Evolutionary conservation across 768 basidiomycete genomes (phyloP).

Genomic region (Russula griseocarnosa): DNA sequence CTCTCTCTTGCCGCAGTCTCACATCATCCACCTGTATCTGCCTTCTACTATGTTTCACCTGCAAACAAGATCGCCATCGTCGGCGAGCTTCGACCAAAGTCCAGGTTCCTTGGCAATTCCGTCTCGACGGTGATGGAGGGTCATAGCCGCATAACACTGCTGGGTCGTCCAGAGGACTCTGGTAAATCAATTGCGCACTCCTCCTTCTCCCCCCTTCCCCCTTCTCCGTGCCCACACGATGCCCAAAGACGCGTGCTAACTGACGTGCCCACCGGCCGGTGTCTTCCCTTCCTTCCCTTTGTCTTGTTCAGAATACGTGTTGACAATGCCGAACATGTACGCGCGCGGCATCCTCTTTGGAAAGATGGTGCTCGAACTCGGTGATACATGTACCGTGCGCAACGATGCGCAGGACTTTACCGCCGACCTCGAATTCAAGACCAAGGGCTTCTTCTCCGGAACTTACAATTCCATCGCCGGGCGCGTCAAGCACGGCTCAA

Average conservation of each 20-base stretch:
- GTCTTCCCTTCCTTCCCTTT: too few relatives aligned
- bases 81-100: slow-evolving; percentile 93
- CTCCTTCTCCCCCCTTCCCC: neutral
- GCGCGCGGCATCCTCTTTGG: slow-evolving; percentile 83
- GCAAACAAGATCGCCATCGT: slow-evolving; percentile 81
- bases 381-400: slow-evolving; percentile 81
- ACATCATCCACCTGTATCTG: slow-evolving; percentile 90
- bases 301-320: slow-evolving; percentile 60
- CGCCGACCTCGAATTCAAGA: slow-evolving; percentile 95
- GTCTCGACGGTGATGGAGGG: slow-evolving; percentile 97
- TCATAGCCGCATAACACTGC: slow-evolving; percentile 80
- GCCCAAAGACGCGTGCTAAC: neutral
- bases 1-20: slow-evolving; percentile 61
- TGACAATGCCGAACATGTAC: slow-evolving; percentile 99
- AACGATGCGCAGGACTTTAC: slow-evolving; percentile 70
- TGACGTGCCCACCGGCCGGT: neutral
- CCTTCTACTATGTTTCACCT: slow-evolving; percentile 95
- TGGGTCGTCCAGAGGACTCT: slow-evolving; percentile 83
- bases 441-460: slow-evolving; percentile 98
- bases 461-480: slow-evolving; percentile 90
- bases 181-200: slow-evolving; percentile 45
- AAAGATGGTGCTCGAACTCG: slow-evolving; percentile 95
- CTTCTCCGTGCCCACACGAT: neutral
- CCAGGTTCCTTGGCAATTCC: slow-evolving; percentile 93
- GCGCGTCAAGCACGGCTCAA: slow-evolving; percentile 58